Evolutionary conservation across 2,329 filamentous ascomycete species (phyloP).

Genomic region (Aureobasidium vineae): DNA sequence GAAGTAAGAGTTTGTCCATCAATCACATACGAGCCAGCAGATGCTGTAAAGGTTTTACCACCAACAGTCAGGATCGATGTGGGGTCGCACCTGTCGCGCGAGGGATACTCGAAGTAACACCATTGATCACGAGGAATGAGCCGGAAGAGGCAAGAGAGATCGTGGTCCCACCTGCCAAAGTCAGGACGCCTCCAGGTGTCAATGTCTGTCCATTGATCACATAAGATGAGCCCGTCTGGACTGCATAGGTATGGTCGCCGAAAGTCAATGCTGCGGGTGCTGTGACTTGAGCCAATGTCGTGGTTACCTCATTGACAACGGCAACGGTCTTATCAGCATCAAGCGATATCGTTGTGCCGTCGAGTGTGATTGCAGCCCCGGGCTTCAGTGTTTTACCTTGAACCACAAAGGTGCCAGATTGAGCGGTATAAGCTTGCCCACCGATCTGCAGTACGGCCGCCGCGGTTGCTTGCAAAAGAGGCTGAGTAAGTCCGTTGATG

Average conservation of each 20-base stretch:
- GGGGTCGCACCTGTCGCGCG: conserved; percentile 32
- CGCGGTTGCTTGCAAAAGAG: conserved; percentile 27
- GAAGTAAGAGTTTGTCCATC: conserved; percentile 26
- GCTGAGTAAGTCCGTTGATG: conserved; percentile 36
- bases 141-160: conserved; percentile 39
- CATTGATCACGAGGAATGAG: conserved; percentile 43
- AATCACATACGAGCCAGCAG: conserved; percentile 24
- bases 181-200: conserved; percentile 23
- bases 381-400: conserved; percentile 34
- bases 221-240: conserved; percentile 30
- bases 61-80: conserved; percentile 36
- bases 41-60: conserved; percentile 31
- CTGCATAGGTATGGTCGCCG: conserved; percentile 27
- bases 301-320: conserved; percentile 31
- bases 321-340: conserved; percentile 28
- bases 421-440: conserved; percentile 32
- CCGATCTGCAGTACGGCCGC: conserved; percentile 37
- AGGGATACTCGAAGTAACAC: conserved; percentile 28
- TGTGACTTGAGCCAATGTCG: conserved; percentile 8
- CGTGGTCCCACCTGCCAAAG: conserved; percentile 23
- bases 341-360: conserved; percentile 30
- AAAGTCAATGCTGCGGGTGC: conserved; percentile 16
- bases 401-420: conserved; percentile 31
- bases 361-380: conserved; percentile 36
- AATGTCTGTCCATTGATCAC: conserved; percentile 23